A percentile compares a stretch with the other conserved stretches of the same genome.
These are phyloP conservation scores for Diplocarpon mali DNA, from an alignment of 2,329 filamentous ascomycete species.

Conservation along the genomic window DNA sequence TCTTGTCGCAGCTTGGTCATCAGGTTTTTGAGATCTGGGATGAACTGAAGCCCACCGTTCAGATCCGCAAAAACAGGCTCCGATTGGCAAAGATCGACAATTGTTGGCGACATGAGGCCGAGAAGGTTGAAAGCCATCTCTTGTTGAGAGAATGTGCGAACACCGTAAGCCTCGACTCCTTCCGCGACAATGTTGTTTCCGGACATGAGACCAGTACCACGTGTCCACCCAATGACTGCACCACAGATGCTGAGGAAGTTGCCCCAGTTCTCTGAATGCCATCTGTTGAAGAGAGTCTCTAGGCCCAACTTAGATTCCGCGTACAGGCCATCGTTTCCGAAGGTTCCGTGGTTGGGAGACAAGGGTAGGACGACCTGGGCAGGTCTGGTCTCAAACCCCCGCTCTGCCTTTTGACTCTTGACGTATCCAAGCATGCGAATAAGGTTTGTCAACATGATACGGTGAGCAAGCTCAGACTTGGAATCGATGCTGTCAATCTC, in stretches of 20 bases:
- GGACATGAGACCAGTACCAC: conserved; percentile 94
- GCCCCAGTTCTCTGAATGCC: conserved; percentile 95
- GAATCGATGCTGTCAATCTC: conserved; percentile 96
- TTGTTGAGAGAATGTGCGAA: conserved; percentile 96
- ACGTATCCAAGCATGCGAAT: conserved; percentile 81
- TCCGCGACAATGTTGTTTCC: conserved; percentile 97
- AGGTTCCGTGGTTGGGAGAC: conserved; percentile 96
- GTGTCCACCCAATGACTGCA: conserved; percentile 97
- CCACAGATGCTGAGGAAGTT: conserved; percentile 98
- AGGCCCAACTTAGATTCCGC: conserved; percentile 95
- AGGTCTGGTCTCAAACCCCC: conserved; percentile 87
- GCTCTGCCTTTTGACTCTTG: conserved; percentile 79
- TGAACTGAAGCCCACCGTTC: conserved; percentile 95
- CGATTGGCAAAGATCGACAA: conserved; percentile 89
- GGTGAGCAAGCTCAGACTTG: conserved; percentile 93
- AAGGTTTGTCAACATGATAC: conserved; percentile 98
- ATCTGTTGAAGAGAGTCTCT: conserved; percentile 96
- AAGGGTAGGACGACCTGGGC: conserved; percentile 93
- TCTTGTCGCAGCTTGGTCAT: conserved; percentile 92
- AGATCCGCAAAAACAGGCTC: conserved; percentile 96
- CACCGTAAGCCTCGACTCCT: conserved; percentile 90
- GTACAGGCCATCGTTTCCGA: conserved; percentile 95
- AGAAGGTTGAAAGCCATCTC: conserved; percentile 99
- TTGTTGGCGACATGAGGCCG: conserved; percentile 85
- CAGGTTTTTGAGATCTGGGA: conserved; percentile 85